Conservation (phyloP, 2,329 filamentous ascomycete genomes). For the Colletotrichum australisinense region DNA sequence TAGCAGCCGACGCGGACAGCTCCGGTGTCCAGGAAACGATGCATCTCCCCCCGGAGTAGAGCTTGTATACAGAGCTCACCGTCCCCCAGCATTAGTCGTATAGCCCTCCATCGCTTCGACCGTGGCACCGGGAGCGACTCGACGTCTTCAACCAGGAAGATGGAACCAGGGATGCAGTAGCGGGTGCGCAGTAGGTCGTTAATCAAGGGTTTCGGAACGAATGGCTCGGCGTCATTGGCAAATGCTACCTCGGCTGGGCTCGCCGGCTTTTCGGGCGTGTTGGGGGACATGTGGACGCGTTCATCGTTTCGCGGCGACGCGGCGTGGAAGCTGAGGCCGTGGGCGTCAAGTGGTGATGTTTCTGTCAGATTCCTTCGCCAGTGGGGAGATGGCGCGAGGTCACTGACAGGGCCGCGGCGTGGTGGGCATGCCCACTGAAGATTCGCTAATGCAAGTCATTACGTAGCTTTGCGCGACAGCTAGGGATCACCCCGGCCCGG, state of each 20-base stretch:
- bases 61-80: slow-evolving; percentile 67
- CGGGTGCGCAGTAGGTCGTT: slow-evolving; percentile 60
- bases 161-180: slow-evolving; percentile 57
- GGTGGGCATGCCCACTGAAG: neutral
- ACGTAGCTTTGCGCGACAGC: neutral
- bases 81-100: slow-evolving; percentile 63
- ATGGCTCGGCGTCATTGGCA: slow-evolving; percentile 38
- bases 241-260: slow-evolving; percentile 34
- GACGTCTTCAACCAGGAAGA: slow-evolving; percentile 63
- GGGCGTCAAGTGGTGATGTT: slow-evolving; percentile 17
- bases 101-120: slow-evolving; percentile 52
- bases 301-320: slow-evolving; percentile 17
- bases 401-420: neutral
- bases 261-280: slow-evolving; percentile 23
- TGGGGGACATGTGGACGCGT: slow-evolving; percentile 31
- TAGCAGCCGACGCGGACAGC: slow-evolving; percentile 61
- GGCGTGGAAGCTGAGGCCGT: neutral
- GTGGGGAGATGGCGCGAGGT: neutral
- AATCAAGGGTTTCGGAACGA: slow-evolving; percentile 54
- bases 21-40: slow-evolving; percentile 58
- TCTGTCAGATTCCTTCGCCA: neutral
- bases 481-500: neutral
- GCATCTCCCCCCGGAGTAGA: slow-evolving; percentile 57
- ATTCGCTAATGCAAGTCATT: slow-evolving; percentile 13
- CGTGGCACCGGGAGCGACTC: slow-evolving; percentile 49